A percentile compares a stretch with the other conserved stretches of the same genome.
Evolutionary conservation across 176 grass and related monocot species (phyloP).

Genomic region (Aegilops umbellulata): DNA sequence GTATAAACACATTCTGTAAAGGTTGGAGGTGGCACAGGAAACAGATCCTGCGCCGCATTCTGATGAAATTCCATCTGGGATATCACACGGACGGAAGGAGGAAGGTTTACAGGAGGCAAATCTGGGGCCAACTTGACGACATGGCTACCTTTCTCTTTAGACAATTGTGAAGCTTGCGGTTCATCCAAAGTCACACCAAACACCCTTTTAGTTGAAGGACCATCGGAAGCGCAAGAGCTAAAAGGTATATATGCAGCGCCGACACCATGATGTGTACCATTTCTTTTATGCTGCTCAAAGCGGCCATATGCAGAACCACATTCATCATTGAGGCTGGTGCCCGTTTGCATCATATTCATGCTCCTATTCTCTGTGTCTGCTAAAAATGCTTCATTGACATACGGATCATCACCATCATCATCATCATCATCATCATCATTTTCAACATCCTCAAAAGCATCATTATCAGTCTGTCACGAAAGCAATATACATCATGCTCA

Average conservation of each 20-base stretch:
- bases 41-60: constrained; percentile 31
- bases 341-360: constrained; percentile 25
- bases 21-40: constrained; percentile 27
- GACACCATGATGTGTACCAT: constrained; percentile 18
- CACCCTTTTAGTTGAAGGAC: constrained; percentile 22
- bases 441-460: constrained; percentile 53
- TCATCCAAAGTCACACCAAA: constrained; percentile 28
- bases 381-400: constrained; percentile 98
- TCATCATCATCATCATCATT: constrained; percentile 74
- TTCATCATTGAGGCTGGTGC: constrained; percentile 28
- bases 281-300: constrained; percentile 38
- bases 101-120: constrained; percentile 92
- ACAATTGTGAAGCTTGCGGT: constrained; percentile 31
- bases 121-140: constrained; percentile 94
- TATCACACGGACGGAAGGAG: constrained; percentile 67
- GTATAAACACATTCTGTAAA: constrained; percentile 36
- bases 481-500: constrained; percentile 19
- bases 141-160: constrained; percentile 56
- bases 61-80: constrained; percentile 61
- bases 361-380: constrained; percentile 61
- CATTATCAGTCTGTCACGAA: constrained; percentile 48
- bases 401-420: constrained; percentile 55
- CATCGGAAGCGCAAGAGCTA: constrained; percentile 37
- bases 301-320: constrained; percentile 40
- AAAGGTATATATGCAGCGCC: constrained; percentile 29